A percentile compares a stretch with the other conserved stretches of the same genome.
These are phyloP conservation scores for Pestalotiopsis sp. DNA, from an alignment of 2,329 filamentous ascomycete species.

Conservation along the genomic window DNA sequence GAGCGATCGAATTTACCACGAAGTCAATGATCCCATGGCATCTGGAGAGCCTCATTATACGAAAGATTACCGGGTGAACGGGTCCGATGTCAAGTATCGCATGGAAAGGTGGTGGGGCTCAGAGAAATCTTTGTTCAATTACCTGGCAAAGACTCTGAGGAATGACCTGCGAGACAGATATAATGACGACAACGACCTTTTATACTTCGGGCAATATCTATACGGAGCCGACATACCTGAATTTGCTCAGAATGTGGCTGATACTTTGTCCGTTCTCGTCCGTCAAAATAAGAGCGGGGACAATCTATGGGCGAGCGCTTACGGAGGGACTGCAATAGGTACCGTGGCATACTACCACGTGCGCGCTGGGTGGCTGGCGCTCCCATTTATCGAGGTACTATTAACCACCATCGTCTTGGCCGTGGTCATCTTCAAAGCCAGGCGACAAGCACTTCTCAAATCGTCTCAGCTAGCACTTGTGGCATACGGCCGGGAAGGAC, in stretches of 20 bases:
- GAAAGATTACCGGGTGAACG: background rate
- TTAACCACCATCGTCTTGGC: conserved; percentile 18
- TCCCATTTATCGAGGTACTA: conserved; percentile 19
- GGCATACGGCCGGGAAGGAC: background rate
- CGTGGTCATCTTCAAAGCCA: conserved; percentile 16
- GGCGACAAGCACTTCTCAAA: conserved; percentile 21
- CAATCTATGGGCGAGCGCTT: conserved; percentile 18
- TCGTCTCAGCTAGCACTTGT: conserved; percentile 1
- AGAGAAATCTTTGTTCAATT: background rate
- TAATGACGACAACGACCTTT: no score
- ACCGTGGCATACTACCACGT: conserved; percentile 23
- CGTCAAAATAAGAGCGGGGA: conserved; percentile 19
- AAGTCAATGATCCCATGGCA: no score
- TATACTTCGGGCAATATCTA: background rate
- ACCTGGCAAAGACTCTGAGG: background rate
- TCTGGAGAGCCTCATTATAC: no score
- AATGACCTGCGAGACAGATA: no score
- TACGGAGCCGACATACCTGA: background rate
- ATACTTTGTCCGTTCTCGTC: conserved; percentile 14
- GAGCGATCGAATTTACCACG: no score
- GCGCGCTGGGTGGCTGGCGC: conserved; percentile 19
- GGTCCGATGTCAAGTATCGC: background rate
- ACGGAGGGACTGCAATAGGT: conserved; percentile 16
- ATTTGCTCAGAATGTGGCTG: conserved; percentile 3
- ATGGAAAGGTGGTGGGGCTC: background rate